These are phyloP conservation scores for Allium fistulosum DNA, from an alignment of 106 monocot genomes.

Conservation along the genomic window DNA sequence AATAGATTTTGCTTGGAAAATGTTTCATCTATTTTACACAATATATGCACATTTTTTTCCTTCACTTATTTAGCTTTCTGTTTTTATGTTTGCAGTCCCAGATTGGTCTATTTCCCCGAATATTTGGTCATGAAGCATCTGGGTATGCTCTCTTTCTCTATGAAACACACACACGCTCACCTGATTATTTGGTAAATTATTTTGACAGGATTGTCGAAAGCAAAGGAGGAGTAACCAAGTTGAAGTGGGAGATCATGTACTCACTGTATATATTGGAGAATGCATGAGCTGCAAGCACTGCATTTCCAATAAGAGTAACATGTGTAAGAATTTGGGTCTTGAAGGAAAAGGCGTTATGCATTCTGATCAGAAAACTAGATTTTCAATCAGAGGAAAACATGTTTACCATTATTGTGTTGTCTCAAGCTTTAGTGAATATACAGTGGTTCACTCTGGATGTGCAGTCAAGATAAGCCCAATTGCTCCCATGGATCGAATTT, in stretches of 20 bases:
- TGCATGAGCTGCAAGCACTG: slow-evolving; percentile 76
- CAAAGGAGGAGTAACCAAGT: slow-evolving; percentile 72
- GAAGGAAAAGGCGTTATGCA: slow-evolving; percentile 94
- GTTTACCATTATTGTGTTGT: slow-evolving; percentile 94
- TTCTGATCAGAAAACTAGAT: slow-evolving; percentile 72
- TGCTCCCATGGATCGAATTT: slow-evolving; percentile 71
- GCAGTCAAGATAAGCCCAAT: slow-evolving; percentile 66
- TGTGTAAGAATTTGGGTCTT: slow-evolving; percentile 74
- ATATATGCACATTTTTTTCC: too few species aligned
- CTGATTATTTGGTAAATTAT: neutral
- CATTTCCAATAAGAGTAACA: slow-evolving; percentile 74
- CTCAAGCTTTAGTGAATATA: slow-evolving; percentile 93
- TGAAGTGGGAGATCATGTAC: slow-evolving; percentile 73
- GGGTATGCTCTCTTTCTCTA: slow-evolving; percentile 33
- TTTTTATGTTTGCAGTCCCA: too few species aligned
- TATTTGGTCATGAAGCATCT: slow-evolving; percentile 87
- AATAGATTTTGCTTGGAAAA: too few species aligned
- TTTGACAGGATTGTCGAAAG: slow-evolving; percentile 79
- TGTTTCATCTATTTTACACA: too few species aligned
- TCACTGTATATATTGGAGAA: slow-evolving; percentile 85
- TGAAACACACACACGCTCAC: neutral
- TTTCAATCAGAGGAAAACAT: slow-evolving; percentile 66
- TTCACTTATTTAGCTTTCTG: too few species aligned
- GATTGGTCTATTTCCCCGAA: too few species aligned
- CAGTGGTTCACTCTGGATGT: slow-evolving; percentile 92